phyloP scores from a whole-genome alignment of 192 early-diverging fungal species.

The Lobosporangium transversale region DNA sequence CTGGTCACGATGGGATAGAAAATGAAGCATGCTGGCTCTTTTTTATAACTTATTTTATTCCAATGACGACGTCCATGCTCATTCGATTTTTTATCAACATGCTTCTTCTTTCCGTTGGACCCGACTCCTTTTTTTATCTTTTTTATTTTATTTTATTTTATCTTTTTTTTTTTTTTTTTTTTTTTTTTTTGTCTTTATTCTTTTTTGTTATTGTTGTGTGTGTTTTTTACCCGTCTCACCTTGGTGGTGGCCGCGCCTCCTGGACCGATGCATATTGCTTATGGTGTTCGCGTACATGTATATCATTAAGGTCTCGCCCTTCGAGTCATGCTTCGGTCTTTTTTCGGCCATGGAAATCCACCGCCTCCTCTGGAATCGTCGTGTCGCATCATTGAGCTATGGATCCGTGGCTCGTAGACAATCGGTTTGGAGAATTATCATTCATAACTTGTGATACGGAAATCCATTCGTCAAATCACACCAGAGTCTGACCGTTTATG shows the following conservation, averaged over 20 bases:
- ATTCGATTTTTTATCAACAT: conserved; percentile 19
- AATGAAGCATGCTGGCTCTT: no score
- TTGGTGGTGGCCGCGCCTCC: conserved; percentile 1
- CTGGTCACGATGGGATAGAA: no score
- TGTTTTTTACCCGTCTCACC: not conserved
- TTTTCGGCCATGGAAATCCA: not conserved
- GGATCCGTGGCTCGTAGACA: conserved; percentile 4
- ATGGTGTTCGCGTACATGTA: not conserved
- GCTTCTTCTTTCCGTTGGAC: conserved; percentile 9
- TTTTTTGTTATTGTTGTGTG: not conserved
- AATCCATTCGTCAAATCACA: not conserved
- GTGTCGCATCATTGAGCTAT: not conserved
- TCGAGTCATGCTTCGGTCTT: not conserved
- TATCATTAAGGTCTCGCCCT: not conserved
- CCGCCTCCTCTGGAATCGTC: not conserved
- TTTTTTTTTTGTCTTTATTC: not conserved
- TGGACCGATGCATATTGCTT: not conserved
- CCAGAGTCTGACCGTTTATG: conserved; percentile 7
- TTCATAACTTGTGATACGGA: no score
- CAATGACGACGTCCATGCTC: conserved; percentile 19
- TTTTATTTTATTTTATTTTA: conserved; percentile 20
- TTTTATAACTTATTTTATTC: not conserved
- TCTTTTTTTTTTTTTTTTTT: conserved; percentile 24
- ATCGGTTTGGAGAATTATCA: conserved; percentile 11
- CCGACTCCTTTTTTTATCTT: not conserved